Conservation (phyloP, 208 protist genomes). For the Trypanosoma conorhini region DNA sequence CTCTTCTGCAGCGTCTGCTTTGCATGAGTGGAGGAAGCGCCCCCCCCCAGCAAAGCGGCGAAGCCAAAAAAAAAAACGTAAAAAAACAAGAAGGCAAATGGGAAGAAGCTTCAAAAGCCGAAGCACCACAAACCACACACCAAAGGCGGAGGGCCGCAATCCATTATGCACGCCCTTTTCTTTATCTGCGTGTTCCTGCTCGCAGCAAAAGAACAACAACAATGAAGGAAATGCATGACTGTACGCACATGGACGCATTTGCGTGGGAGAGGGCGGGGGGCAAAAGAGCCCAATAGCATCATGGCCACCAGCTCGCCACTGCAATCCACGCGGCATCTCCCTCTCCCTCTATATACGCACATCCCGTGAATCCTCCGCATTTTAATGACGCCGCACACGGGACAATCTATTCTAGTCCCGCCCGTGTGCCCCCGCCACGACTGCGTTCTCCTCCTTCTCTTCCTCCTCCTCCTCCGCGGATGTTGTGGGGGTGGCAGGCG, state of each 20-base stretch:
- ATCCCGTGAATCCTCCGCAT: background rate
- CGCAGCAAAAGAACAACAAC: conserved; percentile 1
- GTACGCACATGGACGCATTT: background rate
- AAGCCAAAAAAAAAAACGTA: background rate
- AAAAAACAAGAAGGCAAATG: no score
- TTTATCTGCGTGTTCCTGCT: no score
- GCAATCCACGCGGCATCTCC: background rate
- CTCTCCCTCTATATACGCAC: background rate
- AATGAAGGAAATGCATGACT: background rate
- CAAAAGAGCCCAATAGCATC: background rate
- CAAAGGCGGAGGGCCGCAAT: no score
- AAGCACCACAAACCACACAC: no score
- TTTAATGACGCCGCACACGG: background rate
- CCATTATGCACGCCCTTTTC: no score
- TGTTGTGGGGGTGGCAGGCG: conserved; percentile 1
- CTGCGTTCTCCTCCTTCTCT: background rate
- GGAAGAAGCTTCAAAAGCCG: no score
- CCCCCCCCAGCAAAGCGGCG: background rate
- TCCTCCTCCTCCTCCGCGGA: background rate
- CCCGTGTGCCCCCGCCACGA: background rate
- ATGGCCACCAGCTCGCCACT: background rate
- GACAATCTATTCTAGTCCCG: background rate
- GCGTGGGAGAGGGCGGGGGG: background rate
- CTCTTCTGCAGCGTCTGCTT: background rate
- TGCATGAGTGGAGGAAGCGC: no score